Evolutionary conservation across 495 filamentous ascomycete genomes (phyloP).

Genomic region (Neurospora sp.): DNA sequence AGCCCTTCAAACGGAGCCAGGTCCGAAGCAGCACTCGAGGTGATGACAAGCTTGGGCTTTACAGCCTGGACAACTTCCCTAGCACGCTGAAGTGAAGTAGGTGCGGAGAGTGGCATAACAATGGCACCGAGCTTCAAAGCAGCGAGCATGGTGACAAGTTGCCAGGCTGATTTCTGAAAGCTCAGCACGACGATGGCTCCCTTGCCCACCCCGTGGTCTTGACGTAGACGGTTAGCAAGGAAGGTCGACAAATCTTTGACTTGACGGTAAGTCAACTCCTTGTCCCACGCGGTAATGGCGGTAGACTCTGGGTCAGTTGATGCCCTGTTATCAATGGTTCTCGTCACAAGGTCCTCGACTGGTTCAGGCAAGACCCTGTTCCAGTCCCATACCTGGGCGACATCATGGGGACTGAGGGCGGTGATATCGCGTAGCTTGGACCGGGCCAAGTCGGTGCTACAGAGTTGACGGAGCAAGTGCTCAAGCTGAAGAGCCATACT

Average conservation of each 20-base stretch:
- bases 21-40: not conserved
- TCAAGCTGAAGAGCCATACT: slow-evolving; percentile 18
- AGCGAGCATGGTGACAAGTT: not conserved
- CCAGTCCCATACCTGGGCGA: slow-evolving; percentile 11
- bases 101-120: not conserved
- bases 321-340: not conserved
- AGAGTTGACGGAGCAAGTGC: slow-evolving; percentile 10
- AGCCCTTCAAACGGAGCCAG: not conserved
- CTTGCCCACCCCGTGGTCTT: not conserved
- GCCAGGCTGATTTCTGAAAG: not conserved
- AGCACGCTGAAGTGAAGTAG: not conserved
- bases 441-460: not conserved
- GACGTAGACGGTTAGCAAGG: not conserved
- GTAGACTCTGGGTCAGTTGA: not conserved
- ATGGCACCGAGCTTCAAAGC: not conserved
- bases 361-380: not conserved
- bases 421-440: slow-evolving; percentile 8
- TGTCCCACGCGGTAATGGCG: not conserved
- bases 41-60: not conserved
- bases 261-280: not conserved
- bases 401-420: slow-evolving; percentile 10
- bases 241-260: not conserved
- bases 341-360: not conserved
- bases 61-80: not conserved
- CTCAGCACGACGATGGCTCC: not conserved